Base-by-base conservation (phyloP, 305 asterid species). In the Rubia tinctorum region DNA sequence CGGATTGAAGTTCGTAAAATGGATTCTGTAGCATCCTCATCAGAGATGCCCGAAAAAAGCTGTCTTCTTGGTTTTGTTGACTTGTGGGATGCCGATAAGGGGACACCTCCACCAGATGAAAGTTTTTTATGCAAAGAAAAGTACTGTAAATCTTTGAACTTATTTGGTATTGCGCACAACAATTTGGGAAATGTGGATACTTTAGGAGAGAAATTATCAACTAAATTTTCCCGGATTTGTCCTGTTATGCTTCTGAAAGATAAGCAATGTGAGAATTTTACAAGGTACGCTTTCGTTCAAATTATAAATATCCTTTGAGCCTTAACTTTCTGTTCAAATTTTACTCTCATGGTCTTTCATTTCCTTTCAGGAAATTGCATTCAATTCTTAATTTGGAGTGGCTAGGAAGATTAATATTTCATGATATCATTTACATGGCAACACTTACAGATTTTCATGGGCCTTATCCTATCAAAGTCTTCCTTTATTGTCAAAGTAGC, bases 1-100 rank as follows among this genome's bases (percentile, higher is more conserved):
- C 63, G 73, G 25, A 66, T 27, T 68, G 60, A 77, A 62, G 60
- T 69, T 30, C 37, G 23, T 23, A 73, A 75, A 10, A 5, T 34
- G 25, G 76, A 72, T 61, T 64, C 51, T 4, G 34, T 34, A 42
- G 53, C 83, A 75, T 77, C 86, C 53, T 67, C 44, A 66, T 23
- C 77, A 49, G 75, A 74, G 30, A 71, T 77, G 53, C 75, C 77
- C 66, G 85, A 85, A 80, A 79, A 77, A 68, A 80, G 80, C 49
- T 58, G 34, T 77, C 76, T 59, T 4, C 34, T 22, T 58, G 37
- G 9, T n/a, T 47, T 56, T 58, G 55, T 78, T 55, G 84, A 84
- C 83, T 81, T 91, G 84, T 93, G 96, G 98, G 96, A 92, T 83
- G 78, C 76, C 76, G 59, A 71, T 81, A 69, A 84, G 77, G 88